phyloP scores from a whole-genome alignment of 2,329 filamentous ascomycete species.

The Fusarium lateritium region DNA sequence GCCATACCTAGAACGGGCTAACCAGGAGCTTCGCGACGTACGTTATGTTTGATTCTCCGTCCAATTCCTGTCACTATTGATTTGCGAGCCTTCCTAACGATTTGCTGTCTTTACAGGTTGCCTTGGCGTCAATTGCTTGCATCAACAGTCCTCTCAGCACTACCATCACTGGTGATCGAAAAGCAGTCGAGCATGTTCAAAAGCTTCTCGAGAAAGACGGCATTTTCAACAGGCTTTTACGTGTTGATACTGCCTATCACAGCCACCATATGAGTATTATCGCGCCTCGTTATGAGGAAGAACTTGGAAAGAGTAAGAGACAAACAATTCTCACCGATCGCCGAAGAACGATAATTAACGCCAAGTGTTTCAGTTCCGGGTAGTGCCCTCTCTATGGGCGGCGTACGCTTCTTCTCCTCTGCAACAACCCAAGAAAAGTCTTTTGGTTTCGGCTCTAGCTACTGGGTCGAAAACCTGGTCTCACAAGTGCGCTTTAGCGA shows the following conservation, averaged over 20 bases:
- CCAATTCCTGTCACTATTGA: background rate
- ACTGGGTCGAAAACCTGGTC: slow-evolving; percentile 52
- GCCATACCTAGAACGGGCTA: slow-evolving; percentile 43
- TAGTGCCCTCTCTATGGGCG: background rate
- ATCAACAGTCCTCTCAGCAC: slow-evolving; percentile 55
- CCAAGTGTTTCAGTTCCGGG: background rate
- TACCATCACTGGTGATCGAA: slow-evolving; percentile 55
- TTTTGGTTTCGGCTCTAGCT: slow-evolving; percentile 24
- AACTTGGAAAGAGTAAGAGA: background rate
- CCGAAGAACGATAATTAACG: background rate
- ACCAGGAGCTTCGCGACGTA: background rate
- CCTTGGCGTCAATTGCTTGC: slow-evolving; percentile 51
- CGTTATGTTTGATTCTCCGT: background rate
- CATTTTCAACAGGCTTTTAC: slow-evolving; percentile 52
- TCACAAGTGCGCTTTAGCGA: slow-evolving; percentile 48
- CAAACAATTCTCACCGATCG: background rate
- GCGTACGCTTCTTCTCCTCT: slow-evolving; percentile 48
- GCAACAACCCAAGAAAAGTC: slow-evolving; percentile 32
- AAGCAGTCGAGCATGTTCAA: slow-evolving; percentile 49
- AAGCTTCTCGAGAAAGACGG: slow-evolving; percentile 51
- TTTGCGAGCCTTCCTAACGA: background rate
- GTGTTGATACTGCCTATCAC: slow-evolving; percentile 60
- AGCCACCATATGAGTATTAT: slow-evolving; percentile 54
- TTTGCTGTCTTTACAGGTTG: background rate
- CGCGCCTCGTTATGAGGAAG: slow-evolving; percentile 31